Evolutionary conservation across 1,139 yeast species (phyloP), one percentile per base, ranked within the genome.

Genomic region (Lodderomyces oxycetoniae): DNA sequence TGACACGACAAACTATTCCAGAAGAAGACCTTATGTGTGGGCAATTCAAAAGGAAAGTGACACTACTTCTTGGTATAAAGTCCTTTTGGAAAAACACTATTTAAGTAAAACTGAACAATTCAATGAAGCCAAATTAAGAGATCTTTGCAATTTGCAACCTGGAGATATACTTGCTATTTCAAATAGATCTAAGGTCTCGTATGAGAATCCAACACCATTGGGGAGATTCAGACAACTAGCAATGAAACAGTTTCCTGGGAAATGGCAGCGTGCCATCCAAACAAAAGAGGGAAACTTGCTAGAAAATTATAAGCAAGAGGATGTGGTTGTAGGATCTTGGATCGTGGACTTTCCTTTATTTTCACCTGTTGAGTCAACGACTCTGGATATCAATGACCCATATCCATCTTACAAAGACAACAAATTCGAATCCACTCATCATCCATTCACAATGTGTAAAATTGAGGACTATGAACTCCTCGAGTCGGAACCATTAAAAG

Each of bases 181-280:
- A 9, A 84, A 82, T 16, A 68, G 98, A 37, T 76, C 86, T 1
- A 52, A 57, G 4, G 47, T 75, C 19, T 61, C 84, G 0, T 89
- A 86, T 52, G 98, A 93, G 50, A 91, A 88, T 50, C 97, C 98
- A 14, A 91, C 98, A 0, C 97, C 98, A 0, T 60, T 91, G 35
- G 99, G 99, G 0, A 71, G 82, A 41, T 73, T 86, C 44, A 71
- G 98, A 39, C 95, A 87, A 51, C 50, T 86, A 33, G 76, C 86
- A 0, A 77, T 81, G 23, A 67, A 70, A 29, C 64, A 62, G 23
- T 71, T 59, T 44, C 84, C 86, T 1, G 43, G 48, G 1, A 55
- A 58, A 29, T 76, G 80, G 79, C 65, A 67, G 44, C 59, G 81
- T 19, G 57, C 61, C n/a, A 46, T 58, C 3, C 45, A 50, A 3